phyloP scores from a whole-genome alignment of 352 stramenopile species.

The Salisapilia sapeloensis region DNA sequence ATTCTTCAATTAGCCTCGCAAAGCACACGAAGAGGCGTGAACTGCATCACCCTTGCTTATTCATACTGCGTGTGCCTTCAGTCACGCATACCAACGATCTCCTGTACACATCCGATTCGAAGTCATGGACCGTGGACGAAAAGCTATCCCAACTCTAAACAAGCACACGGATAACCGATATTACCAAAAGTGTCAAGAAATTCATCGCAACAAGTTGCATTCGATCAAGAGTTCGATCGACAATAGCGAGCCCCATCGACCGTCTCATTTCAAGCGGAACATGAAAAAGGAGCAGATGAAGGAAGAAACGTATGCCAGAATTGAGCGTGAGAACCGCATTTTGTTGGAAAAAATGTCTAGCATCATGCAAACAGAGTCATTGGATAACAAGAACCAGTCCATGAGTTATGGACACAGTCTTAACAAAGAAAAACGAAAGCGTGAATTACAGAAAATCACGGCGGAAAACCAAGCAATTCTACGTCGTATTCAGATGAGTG shows the following conservation, averaged over 20 bases:
- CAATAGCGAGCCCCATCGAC: constrained; percentile 83
- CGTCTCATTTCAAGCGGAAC: constrained; percentile 88
- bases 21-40: too few relatives aligned
- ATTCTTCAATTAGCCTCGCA: too few relatives aligned
- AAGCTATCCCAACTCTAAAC: constrained; percentile 76
- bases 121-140: constrained; percentile 73
- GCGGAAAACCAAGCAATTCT: constrained; percentile 78
- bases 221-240: constrained; percentile 91
- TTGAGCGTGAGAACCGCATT: constrained; percentile 94
- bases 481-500: constrained; percentile 77
- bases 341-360: constrained; percentile 95
- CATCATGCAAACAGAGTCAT: constrained; percentile 84
- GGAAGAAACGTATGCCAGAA: constrained; percentile 88
- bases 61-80: too few relatives aligned
- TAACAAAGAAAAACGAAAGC: constrained; percentile 70
- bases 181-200: constrained; percentile 77
- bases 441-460: constrained; percentile 78
- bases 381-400: constrained; percentile 78
- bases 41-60: too few relatives aligned
- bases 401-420: constrained; percentile 61
- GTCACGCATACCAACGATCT: too few relatives aligned
- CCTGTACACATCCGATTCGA: too few relatives aligned
- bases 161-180: constrained; percentile 78
- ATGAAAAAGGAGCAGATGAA: constrained; percentile 95
- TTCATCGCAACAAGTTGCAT: constrained; percentile 62